phyloP scores from a whole-genome alignment of 169 alveolate species.

The Eimeria brunetti region DNA sequence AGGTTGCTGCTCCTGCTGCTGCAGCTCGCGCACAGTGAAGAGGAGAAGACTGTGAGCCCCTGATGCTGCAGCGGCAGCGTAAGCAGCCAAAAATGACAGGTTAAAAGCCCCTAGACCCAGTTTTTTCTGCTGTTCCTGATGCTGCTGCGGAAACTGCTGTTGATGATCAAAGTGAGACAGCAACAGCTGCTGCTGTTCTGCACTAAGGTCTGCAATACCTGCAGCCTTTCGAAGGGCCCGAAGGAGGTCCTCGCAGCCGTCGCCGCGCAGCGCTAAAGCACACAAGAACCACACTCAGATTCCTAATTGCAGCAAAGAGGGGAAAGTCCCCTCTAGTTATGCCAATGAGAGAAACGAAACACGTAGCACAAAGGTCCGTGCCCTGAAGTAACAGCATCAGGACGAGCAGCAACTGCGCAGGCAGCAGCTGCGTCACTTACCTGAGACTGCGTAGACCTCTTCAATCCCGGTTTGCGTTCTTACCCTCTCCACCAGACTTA shows the following conservation, averaged over 20 bases:
- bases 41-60: conserved; percentile 7
- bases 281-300: neutral
- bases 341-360: neutral
- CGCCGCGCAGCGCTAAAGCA: conserved; percentile 34
- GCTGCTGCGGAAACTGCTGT: conserved; percentile 21
- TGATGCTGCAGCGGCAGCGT: conserved; percentile 30
- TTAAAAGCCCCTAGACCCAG: conserved; percentile 19
- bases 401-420: conserved; percentile 14
- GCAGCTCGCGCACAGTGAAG: conserved; percentile 48
- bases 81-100: conserved; percentile 40
- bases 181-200: conserved; percentile 30
- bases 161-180: conserved; percentile 7
- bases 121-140: conserved; percentile 22
- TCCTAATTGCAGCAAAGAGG: neutral
- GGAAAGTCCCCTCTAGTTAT: too few relatives aligned
- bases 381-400: conserved; percentile 38
- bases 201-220: conserved; percentile 2
- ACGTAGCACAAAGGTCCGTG: neutral
- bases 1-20: conserved; percentile 63
- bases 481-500: conserved; percentile 44
- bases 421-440: conserved; percentile 38
- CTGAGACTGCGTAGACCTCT: conserved; percentile 60
- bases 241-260: conserved; percentile 10
- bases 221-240: conserved; percentile 38
- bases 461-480: conserved; percentile 32